Base-by-base conservation (phyloP, 2,329 filamentous ascomycete species). In the Aspergillus pseudonomiae region DNA sequence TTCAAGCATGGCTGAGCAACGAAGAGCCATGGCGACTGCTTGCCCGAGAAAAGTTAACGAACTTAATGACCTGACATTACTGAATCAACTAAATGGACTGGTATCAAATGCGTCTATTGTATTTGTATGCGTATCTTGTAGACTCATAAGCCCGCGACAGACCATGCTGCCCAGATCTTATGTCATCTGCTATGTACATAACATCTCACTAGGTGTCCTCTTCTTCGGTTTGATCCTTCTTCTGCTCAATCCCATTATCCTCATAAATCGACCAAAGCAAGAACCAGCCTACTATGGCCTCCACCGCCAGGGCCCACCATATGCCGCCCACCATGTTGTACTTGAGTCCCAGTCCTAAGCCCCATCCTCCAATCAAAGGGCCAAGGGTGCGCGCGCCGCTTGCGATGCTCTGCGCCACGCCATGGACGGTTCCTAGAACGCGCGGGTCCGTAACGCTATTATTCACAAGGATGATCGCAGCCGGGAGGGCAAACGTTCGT, bases 401-500 rank as follows among this genome's bases (percentile, higher is more conserved):
- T 14, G 82, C 81, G 26, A 85, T 81, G 61, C 83, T 86, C 70
- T 87, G 85, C 0, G 85, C 86, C 7, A 88, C 76, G 0, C 86
- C 86, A 64, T 89, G 86, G 2, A 89, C 81, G 0, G 85, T 88
- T 0, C 84, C 86, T 9, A 88, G 73, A 88, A 88, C 82, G 30
- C 76, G 80, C 0, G 84, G 81, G 67, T 88, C 83, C 0, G 88
- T 86, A 43, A 84, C 84, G 55, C 81, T 84, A 64, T 89, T 88
- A 62, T 89, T 89, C 16, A 89, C 79, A 43, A 88, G 73, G 3
- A 90, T 89, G 0, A 86, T 83, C 0, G 83, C 83, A 0, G 83
- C 84, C 0, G 88, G 88, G 0, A 90, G 70, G 0, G 85, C 83
- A 70, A 94, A 92, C 0, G 91, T 94, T 32, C 91, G 84, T 0